A percentile compares a stretch with the other conserved stretches of the same genome.
These are phyloP conservation scores for Hirsutella rhossiliensis DNA, from an alignment of 2,329 filamentous ascomycete species.

Conservation along the genomic window DNA sequence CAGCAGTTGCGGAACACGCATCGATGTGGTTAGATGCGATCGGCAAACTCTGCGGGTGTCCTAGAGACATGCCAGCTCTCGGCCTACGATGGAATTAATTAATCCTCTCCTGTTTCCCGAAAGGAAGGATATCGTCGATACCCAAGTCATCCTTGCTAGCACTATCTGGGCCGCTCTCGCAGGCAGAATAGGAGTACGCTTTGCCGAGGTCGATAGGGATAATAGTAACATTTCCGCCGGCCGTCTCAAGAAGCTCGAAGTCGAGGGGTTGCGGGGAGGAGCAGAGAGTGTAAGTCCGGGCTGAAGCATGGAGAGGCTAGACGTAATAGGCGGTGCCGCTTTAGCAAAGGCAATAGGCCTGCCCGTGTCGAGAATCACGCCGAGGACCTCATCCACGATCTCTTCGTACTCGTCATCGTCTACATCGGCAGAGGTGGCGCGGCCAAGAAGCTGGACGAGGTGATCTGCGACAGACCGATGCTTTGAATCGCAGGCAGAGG, in stretches of 20 bases:
- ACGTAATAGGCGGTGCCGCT: neutral
- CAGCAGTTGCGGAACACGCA: slow-evolving; percentile 7
- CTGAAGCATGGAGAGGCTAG: too few relatives aligned
- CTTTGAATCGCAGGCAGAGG: slow-evolving; percentile 3
- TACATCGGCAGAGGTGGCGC: slow-evolving; percentile 3
- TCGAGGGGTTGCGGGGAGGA: slow-evolving; percentile 5
- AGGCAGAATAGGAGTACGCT: slow-evolving; percentile 3
- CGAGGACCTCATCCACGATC: slow-evolving; percentile 8
- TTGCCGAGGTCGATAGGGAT: slow-evolving; percentile 6
- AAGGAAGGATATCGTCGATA: slow-evolving; percentile 3
- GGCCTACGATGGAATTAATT: slow-evolving; percentile 4
- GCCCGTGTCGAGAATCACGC: slow-evolving; percentile 8
- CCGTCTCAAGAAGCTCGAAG: slow-evolving; percentile 5
- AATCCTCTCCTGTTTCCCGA: slow-evolving; percentile 5
- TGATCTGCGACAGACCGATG: slow-evolving; percentile 6
- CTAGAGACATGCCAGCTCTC: slow-evolving; percentile 7
- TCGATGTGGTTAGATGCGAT: neutral
- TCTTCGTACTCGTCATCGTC: slow-evolving; percentile 9
- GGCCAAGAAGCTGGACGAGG: slow-evolving; percentile 9
- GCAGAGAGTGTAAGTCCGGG: slow-evolving; percentile 6
- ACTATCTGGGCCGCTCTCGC: slow-evolving; percentile 1
- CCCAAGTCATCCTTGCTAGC: slow-evolving; percentile 5
- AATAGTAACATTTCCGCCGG: slow-evolving; percentile 3
- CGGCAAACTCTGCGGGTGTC: slow-evolving; percentile 4
- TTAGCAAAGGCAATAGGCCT: slow-evolving; percentile 4